A percentile compares a stretch with the other conserved stretches of the same genome.
Evolutionary conservation across 768 basidiomycete species (phyloP).

Genomic region (Lactarius psammicola): DNA sequence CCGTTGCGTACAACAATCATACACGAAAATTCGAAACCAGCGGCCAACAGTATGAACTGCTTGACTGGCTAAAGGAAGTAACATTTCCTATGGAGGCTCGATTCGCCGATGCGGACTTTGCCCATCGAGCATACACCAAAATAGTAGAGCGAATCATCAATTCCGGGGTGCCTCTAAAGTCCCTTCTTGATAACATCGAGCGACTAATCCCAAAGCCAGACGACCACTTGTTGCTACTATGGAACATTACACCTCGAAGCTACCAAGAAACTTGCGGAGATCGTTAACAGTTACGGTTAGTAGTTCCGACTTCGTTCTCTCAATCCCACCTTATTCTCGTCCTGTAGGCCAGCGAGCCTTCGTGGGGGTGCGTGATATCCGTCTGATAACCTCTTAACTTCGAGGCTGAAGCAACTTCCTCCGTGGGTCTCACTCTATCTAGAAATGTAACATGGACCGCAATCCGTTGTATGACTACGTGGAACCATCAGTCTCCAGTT

Average conservation of each 20-base stretch:
- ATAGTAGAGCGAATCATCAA: constrained; percentile 73
- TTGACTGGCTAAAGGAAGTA: constrained; percentile 82
- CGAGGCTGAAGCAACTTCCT: background rate
- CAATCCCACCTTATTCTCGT: background rate
- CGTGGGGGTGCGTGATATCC: constrained; percentile 61
- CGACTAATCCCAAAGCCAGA: constrained; percentile 45
- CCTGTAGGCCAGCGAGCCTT: constrained; percentile 76
- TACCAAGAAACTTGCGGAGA: constrained; percentile 78
- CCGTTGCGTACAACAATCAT: constrained; percentile 10
- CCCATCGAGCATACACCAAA: constrained; percentile 60
- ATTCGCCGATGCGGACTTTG: constrained; percentile 70
- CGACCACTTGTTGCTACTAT: constrained; percentile 93
- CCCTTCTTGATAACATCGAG: background rate
- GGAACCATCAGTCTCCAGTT: constrained; percentile 57
- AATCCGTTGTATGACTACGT: constrained; percentile 66
- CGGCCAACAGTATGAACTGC: constrained; percentile 81
- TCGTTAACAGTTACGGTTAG: constrained; percentile 60
- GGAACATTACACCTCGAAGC: constrained; percentile 77
- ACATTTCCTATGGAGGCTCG: constrained; percentile 88
- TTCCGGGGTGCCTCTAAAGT: constrained; percentile 59
- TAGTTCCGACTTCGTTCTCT: background rate
- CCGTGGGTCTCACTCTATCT: constrained; percentile 34
- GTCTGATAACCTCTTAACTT: background rate
- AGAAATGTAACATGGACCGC: constrained; percentile 92
- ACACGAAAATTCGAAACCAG: constrained; percentile 37